phyloP scores from a whole-genome alignment of 2,329 filamentous ascomycete species.

The Fusarium pseudoanthophilum region DNA sequence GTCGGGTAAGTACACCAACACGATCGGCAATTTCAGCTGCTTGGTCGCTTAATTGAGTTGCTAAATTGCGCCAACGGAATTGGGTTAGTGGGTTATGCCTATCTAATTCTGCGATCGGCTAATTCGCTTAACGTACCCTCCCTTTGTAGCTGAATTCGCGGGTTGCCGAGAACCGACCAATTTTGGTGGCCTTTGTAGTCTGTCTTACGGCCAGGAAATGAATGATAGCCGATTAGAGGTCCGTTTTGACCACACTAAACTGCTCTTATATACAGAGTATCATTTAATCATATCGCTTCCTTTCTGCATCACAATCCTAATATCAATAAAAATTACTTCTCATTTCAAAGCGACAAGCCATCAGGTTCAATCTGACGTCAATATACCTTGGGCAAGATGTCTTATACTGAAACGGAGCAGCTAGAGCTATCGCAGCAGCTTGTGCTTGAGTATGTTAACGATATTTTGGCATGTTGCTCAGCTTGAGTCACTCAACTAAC shows the following conservation, averaged over 20 bases:
- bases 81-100: background rate
- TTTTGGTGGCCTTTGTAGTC: too few species aligned
- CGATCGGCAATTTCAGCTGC: background rate
- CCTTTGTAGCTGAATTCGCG: background rate
- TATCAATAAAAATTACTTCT: too few species aligned
- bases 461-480: too few species aligned
- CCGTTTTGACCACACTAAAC: too few species aligned
- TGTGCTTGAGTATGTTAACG: background rate
- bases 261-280: too few species aligned
- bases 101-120: background rate
- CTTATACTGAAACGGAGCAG: background rate
- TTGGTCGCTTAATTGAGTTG: background rate
- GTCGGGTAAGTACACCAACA: background rate
- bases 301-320: too few species aligned
- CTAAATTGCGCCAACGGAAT: rapidly evolving
- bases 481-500: background rate
- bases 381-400: background rate
- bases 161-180: background rate
- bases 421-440: background rate
- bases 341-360: background rate
- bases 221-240: too few species aligned
- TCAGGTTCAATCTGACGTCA: rapidly evolving
- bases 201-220: too few species aligned
- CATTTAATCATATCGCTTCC: too few species aligned
- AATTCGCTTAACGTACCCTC: background rate